phyloP scores from a whole-genome alignment of 768 basidiomycete species.

The Termitomyces sp. region DNA sequence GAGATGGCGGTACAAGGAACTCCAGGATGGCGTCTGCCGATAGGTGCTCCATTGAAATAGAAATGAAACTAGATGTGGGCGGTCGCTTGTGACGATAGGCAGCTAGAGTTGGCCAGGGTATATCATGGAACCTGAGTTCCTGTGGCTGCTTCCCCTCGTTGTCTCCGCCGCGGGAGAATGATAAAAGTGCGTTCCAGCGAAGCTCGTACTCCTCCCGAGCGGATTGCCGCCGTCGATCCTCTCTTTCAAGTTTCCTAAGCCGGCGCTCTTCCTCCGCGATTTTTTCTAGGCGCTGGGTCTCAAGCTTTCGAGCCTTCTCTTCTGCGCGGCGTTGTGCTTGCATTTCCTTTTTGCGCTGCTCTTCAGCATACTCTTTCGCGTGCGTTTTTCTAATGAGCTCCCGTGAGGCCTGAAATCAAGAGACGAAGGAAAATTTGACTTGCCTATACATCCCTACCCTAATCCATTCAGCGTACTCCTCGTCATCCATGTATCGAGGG shows the following conservation, averaged over 20 bases:
- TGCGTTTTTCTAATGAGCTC: conserved; percentile 55
- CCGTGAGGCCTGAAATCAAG: not conserved
- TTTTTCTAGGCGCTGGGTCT: conserved; percentile 51
- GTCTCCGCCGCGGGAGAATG: conserved; percentile 25
- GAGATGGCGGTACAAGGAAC: conserved; percentile 48
- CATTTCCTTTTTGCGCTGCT: conserved; percentile 52
- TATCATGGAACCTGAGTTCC: conserved; percentile 49
- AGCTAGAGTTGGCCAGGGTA: conserved; percentile 71
- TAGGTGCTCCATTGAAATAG: conserved; percentile 45
- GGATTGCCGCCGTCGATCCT: conserved; percentile 39
- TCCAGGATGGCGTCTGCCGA: conserved; percentile 53
- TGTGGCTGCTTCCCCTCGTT: conserved; percentile 13
- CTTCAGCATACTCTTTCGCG: conserved; percentile 63
- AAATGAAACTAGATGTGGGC: conserved; percentile 9
- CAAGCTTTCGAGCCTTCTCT: conserved; percentile 51
- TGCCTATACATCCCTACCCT: conserved; percentile 81
- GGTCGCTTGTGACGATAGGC: conserved; percentile 27
- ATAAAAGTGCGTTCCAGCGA: conserved; percentile 55
- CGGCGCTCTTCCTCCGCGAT: conserved; percentile 52
- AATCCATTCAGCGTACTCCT: conserved; percentile 88
- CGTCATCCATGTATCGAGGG: conserved; percentile 68
- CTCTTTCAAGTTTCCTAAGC: conserved; percentile 47
- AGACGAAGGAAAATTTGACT: not conserved
- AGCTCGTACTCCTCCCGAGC: conserved; percentile 54
- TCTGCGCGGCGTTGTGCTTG: conserved; percentile 52